Base-by-base conservation (phyloP, 345 rosid species). In the Murraya koenigii region DNA sequence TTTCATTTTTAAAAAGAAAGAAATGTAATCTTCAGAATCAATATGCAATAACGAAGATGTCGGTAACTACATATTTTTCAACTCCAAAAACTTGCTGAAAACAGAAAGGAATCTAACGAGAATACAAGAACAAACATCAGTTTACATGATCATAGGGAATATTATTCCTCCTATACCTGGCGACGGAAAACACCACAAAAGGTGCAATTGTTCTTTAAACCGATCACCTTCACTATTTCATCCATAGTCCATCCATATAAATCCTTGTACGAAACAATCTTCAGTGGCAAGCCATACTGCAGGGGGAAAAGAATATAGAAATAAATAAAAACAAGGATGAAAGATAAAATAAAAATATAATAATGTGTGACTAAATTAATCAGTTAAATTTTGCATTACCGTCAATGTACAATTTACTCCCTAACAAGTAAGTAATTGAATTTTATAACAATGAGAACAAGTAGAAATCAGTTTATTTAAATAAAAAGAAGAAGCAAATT, bases 191-290 rank as follows among this genome's bases (percentile, higher is more conserved):
- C 98, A 76, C 98, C 98, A 87, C 97, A 93, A 80, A 93, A 95
- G 0, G 98, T 93, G 88, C 99, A 95, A 71, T 93, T 95, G 77
- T 95, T 95, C 89, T 95, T 95, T 64, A 95, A 65, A 66, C 98
- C 98, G 22, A 95, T 95, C 92, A 92, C 89, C 86, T 91, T 92
- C 58, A 95, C 99, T 80, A 95, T 93, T 82, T 95, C 99, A 67
- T 95, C 99, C 99, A 93, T 95, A 2, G 99, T 95, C 99, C 99
- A 93, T 80, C 99, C 99, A 83, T 95, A 95, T 61, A 95, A 85
- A 82, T 95, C 98, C 89, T 93, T 93, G 89, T 95, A 95, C 17
- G 99, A 93, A 79, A 94, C 91, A 68, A 93, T 90, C 87, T 91
- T 84, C 30, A 95, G 87, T 7, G 99, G 98, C 79, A 95, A 82